Evolutionary conservation across 176 grass and related monocot genomes (phyloP), one percentile per base, ranked within the genome.

Genomic region (Avena insularis): DNA sequence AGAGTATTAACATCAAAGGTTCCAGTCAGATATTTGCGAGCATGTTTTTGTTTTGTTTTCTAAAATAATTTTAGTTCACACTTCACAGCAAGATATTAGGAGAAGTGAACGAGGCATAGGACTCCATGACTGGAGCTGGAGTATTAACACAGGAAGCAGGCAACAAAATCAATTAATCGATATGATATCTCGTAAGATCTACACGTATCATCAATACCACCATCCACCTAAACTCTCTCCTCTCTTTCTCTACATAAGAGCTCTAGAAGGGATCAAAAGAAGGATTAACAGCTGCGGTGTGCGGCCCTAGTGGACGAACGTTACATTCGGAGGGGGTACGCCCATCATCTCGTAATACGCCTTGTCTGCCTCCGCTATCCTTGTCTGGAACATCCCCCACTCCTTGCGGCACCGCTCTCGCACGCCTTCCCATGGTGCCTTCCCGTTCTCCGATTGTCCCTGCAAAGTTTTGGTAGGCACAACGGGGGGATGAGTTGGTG

Each of bases 381-480:
- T 87, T 10, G 76, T 90, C 88, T 92, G 91, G 75, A 95, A 93
- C 27, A 95, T 89, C 29, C 84, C 88, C 93, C 95, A 98, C 53
- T 98, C 93, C 73, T 95, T 93, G 46, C 89, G 85, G 81, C 93
- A 95, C 53, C 95, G 88, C 60, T 92, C 95, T 60, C 88, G 25
- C 80, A 98, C 95, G 81, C 95, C 93, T 89, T 95, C 89, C 95
- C 91, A 98, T 38, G 93, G 93, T 11, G 95, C 93, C 87, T 78
- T 98, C 12, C 91, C 93, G 20, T 95, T 86, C 81, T 93, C 95
- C 11, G 91, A 69, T 33, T 81, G 76, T 21, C 93, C 95, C 95
- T 98, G 77, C 68, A 9, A 9, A 70, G 74, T 84, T 91, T 83
- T 67, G 15, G 29, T 2, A 2, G 49, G 6, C 8, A 10, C 6